These are phyloP conservation scores for Amorphotheca resinae DNA, from an alignment of 495 filamentous ascomycete species.

Conservation along the genomic window DNA sequence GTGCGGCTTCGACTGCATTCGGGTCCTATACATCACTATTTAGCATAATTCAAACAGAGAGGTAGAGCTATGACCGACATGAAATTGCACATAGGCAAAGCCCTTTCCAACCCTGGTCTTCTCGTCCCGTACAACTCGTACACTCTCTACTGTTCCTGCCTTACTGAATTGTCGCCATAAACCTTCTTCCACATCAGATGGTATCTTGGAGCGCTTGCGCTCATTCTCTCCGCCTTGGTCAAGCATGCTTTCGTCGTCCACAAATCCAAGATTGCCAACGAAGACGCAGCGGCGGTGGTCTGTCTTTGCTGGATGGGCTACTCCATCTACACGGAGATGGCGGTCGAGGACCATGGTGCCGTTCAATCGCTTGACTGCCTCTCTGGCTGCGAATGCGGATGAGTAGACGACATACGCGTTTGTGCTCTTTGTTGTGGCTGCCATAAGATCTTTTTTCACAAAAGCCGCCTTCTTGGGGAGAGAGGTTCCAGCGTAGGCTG, in stretches of 20 bases:
- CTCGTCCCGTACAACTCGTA: constrained; percentile 82
- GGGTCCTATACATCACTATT: constrained; percentile 42
- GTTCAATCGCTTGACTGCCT: constrained; percentile 67
- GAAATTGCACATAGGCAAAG: constrained; percentile 95
- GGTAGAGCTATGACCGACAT: constrained; percentile 29
- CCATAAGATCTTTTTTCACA: constrained; percentile 68
- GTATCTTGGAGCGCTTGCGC: constrained; percentile 49
- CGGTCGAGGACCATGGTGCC: constrained; percentile 74
- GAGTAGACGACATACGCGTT: constrained; percentile 91
- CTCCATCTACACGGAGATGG: constrained; percentile 78
- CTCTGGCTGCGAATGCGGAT: constrained; percentile 55
- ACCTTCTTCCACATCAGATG: constrained; percentile 87
- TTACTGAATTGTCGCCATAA: constrained; percentile 79
- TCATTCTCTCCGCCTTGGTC: constrained; percentile 53
- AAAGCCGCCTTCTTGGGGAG: constrained; percentile 85
- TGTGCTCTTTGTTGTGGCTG: constrained; percentile 79
- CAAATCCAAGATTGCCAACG: constrained; percentile 91
- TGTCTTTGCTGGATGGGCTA: constrained; percentile 72
- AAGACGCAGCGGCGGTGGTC: constrained; percentile 89
- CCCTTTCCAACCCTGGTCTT: constrained; percentile 91
- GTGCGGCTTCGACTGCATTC: constrained; percentile 77
- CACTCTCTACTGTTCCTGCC: constrained; percentile 78
- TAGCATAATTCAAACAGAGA: constrained; percentile 5
- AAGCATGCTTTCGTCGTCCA: constrained; percentile 65
- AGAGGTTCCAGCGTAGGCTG: constrained; percentile 60